Percentiles rank a stretch among this genome's conserved stretches.
These are phyloP conservation scores for Russula sp. DNA, from an alignment of 768 basidiomycete species.

Conservation along the genomic window DNA sequence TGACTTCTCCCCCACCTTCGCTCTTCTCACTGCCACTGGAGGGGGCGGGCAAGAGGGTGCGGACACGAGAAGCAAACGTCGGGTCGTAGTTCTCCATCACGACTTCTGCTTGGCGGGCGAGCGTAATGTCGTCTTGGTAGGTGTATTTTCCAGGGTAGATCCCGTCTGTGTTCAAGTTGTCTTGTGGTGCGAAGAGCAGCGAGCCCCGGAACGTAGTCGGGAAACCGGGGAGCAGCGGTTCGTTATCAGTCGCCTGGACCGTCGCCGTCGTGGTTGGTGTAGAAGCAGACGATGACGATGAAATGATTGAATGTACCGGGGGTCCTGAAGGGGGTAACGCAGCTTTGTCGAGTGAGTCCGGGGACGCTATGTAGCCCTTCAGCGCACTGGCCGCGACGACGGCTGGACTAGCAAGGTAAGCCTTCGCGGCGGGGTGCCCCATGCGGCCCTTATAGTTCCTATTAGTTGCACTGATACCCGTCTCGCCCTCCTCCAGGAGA, in stretches of 20 bases:
- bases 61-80: slow-evolving; percentile 69
- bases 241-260: slow-evolving; percentile 37
- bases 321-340: slow-evolving; percentile 49
- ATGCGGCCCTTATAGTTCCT: slow-evolving; percentile 99
- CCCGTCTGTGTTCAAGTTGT: slow-evolving; percentile 97
- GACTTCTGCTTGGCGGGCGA: slow-evolving; percentile 87
- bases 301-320: slow-evolving; percentile 57
- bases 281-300: slow-evolving; percentile 29
- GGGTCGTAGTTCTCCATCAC: slow-evolving; percentile 99
- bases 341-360: slow-evolving; percentile 58
- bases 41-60: slow-evolving; percentile 41
- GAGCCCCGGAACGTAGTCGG: slow-evolving; percentile 79
- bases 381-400: slow-evolving; percentile 96
- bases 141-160: slow-evolving; percentile 99
- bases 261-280: slow-evolving; percentile 15
- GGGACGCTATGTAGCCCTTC: slow-evolving; percentile 86
- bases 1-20: slow-evolving; percentile 30
- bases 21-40: slow-evolving; percentile 4
- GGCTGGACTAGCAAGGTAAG: slow-evolving; percentile 94
- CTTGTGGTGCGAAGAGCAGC: slow-evolving; percentile 90
- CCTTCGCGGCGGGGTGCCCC: slow-evolving; percentile 92
- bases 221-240: slow-evolving; percentile 78
- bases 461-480: slow-evolving; percentile 97
- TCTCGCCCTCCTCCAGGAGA: slow-evolving; percentile 88
- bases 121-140: slow-evolving; percentile 98